Percentiles rank a stretch among this genome's conserved stretches.
Evolutionary conservation across 2,329 filamentous ascomycete genomes (phyloP).

Genomic region (Colletotrichum echinochloae): DNA sequence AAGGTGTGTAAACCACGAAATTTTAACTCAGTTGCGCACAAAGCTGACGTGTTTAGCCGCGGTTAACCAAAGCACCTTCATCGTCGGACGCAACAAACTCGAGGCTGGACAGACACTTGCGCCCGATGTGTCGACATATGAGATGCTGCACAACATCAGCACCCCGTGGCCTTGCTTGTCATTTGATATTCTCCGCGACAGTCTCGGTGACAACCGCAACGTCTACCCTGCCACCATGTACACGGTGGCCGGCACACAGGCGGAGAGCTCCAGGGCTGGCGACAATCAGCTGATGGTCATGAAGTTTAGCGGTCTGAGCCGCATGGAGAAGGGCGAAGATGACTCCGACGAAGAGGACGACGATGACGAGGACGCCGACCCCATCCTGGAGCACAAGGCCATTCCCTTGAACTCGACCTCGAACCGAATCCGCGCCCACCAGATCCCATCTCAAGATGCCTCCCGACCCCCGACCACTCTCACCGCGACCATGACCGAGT

Average conservation of each 20-base stretch:
- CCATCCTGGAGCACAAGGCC: conserved; percentile 91
- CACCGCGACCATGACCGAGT: conserved; percentile 93
- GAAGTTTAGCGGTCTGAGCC: conserved; percentile 92
- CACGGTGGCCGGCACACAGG: conserved; percentile 93
- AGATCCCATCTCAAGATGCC: conserved; percentile 78
- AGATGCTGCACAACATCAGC: conserved; percentile 95
- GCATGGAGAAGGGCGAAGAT: conserved; percentile 79
- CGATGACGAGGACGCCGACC: conserved; percentile 83
- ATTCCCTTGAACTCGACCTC: conserved; percentile 90
- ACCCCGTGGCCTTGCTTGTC: conserved; percentile 98
- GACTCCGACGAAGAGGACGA: conserved; percentile 78
- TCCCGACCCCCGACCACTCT: conserved; percentile 82
- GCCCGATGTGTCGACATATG: conserved; percentile 93
- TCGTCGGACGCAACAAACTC: conserved; percentile 92
- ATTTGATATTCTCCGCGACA: conserved; percentile 90
- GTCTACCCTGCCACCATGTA: conserved; percentile 97
- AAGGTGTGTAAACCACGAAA: conserved; percentile 57
- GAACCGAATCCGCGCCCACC: conserved; percentile 91
- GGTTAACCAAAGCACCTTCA: conserved; percentile 93
- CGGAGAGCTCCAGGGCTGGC: conserved; percentile 76
- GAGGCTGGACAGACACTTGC: conserved; percentile 91
- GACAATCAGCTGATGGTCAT: conserved; percentile 97
- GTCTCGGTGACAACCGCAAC: conserved; percentile 87
- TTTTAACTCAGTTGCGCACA: no score
- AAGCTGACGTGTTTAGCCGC: conserved; percentile 62